Evolutionary conservation across 2,329 filamentous ascomycete species (phyloP).

Genomic region (Arthrobotrys entomopaga): DNA sequence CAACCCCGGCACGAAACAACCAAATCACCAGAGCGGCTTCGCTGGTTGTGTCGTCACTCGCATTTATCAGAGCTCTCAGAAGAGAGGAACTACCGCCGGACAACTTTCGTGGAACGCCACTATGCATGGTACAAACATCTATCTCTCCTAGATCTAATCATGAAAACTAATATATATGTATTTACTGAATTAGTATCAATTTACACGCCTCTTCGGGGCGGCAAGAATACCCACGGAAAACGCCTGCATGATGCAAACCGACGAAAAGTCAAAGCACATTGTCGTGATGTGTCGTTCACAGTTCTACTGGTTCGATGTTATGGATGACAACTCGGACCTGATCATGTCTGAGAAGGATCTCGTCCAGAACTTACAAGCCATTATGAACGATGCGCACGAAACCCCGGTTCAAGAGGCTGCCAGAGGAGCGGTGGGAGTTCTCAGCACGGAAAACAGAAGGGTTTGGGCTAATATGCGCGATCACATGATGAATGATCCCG

Average conservation of each 20-base stretch:
- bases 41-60: constrained; percentile 85
- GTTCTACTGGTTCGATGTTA: constrained; percentile 98
- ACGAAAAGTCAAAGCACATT: constrained; percentile 90
- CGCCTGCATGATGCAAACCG: constrained; percentile 94
- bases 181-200: constrained; percentile 75
- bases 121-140: constrained; percentile 75
- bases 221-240: constrained; percentile 92
- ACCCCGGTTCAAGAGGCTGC: constrained; percentile 92
- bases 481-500: constrained; percentile 79
- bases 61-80: constrained; percentile 90
- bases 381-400: constrained; percentile 88
- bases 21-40: constrained; percentile 95
- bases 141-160: not conserved
- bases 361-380: constrained; percentile 87
- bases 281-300: constrained; percentile 94
- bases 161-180: not conserved
- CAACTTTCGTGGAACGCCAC: constrained; percentile 79
- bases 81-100: constrained; percentile 94
- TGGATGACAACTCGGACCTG: constrained; percentile 91
- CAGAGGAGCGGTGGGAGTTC: constrained; percentile 90
- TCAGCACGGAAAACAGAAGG: constrained; percentile 96
- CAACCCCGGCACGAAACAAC: constrained; percentile 93
- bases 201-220: constrained; percentile 92
- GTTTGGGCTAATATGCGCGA: constrained; percentile 93
- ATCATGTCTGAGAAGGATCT: constrained; percentile 98